Evolutionary conservation across 164 flowering plant species (phyloP), one percentile per base, ranked within the genome.

Genomic region (Buxus sempervirens): DNA sequence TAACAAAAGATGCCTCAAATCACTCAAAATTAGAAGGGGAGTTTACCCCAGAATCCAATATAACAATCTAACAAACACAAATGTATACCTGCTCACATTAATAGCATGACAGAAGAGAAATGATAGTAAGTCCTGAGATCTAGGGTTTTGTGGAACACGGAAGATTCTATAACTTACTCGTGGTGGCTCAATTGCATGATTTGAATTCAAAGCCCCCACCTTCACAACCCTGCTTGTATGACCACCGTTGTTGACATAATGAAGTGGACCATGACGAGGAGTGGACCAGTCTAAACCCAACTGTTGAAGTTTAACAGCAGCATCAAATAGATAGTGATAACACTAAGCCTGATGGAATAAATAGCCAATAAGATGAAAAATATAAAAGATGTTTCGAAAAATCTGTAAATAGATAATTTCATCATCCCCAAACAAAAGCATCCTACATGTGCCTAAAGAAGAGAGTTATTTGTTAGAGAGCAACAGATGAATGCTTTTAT

Each of bases 301-400:
- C 65, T 88, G 90, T 72, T 86, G 76, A 72, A 96, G 97, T 75
- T 87, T 91, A 79, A 93, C 80, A 53, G 97, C 96, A 82, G 97
- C 98, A 75, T 93, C 98, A 80, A 91, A 93, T 56, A 91, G 88
- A 77, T 87, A 91, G 78, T 88, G 97, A 71, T 91, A 93, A 70
- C 96, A 86, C 73, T 91, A 96, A 73, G 99, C 92, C 96, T 90
- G 90, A 75, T 73, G 73, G 4, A 62, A 41, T 54, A 60, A 26
- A 19, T 60, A 49, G 54, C 24, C 14, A 64, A 49, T 56, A 48
- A 72, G 63, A 58, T 25, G 32, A 64, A 23, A 58, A 24, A 19
- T 13, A 64, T 21, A 53, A 24, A 53, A 24, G 38, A 10, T 19
- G 23, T 16, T 22, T 20, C 18, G 10, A 54, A 27, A 7, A 54